A percentile compares a stretch with the other conserved stretches of the same genome.
These are phyloP conservation scores for Lepiota venenata DNA, from an alignment of 768 basidiomycete species.

Conservation along the genomic window DNA sequence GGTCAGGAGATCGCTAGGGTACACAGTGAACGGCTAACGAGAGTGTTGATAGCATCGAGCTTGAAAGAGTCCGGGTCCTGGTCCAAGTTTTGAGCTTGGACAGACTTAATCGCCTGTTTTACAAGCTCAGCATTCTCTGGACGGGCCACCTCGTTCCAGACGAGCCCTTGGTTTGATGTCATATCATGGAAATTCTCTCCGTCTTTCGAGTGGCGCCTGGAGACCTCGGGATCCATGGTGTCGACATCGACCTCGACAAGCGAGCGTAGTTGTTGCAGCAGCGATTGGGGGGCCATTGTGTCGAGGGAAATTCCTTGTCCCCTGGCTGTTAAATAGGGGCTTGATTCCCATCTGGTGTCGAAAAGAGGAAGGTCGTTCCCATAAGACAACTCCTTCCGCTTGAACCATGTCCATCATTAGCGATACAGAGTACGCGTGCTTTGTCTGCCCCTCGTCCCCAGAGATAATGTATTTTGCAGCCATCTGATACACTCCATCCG, in stretches of 20 bases:
- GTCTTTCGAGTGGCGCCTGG: slow-evolving; percentile 26
- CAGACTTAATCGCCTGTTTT: slow-evolving; percentile 28
- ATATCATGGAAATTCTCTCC: slow-evolving; percentile 36
- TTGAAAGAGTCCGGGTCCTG: slow-evolving; percentile 22
- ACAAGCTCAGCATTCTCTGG: slow-evolving; percentile 29
- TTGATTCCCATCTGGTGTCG: too few species aligned
- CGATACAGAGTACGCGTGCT: slow-evolving; percentile 50
- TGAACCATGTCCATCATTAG: slow-evolving; percentile 56
- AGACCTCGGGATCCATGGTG: slow-evolving; percentile 43
- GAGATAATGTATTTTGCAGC: slow-evolving; percentile 22
- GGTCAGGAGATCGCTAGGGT: background rate
- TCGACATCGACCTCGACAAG: slow-evolving; percentile 41
- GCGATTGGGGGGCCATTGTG: slow-evolving; percentile 6
- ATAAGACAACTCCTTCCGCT: background rate
- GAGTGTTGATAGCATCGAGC: slow-evolving; percentile 32
- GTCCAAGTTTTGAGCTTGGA: slow-evolving; percentile 15
- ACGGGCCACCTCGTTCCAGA: slow-evolving; percentile 28
- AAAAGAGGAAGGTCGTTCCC: background rate
- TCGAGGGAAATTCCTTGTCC: background rate
- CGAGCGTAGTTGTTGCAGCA: slow-evolving; percentile 32
- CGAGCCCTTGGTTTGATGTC: slow-evolving; percentile 50
- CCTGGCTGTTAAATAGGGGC: background rate
- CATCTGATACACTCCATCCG: slow-evolving; percentile 84
- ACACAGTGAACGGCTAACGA: slow-evolving; percentile 23
- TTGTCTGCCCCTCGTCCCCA: background rate